Base-by-base conservation (phyloP, 208 protist genomes). In the Crithidia thermophila region DNA sequence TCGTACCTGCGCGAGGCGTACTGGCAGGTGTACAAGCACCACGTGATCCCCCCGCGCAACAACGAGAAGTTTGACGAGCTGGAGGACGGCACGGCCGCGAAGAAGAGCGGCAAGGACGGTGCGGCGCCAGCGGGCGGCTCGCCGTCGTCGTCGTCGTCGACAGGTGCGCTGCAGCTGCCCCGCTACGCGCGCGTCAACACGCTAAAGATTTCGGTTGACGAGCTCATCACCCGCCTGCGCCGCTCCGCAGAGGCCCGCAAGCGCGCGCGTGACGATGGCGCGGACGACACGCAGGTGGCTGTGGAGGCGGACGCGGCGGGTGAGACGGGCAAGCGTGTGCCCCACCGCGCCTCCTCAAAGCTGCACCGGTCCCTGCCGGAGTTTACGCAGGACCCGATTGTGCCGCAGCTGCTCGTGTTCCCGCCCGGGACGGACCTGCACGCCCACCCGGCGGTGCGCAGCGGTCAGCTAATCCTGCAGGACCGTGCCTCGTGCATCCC, bases 401-500 rank as follows among this genome's bases (percentile, higher is more conserved):
- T 94, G 25, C 92, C 92, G 11, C 70, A 77, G 13, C 68, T 97
- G 50, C 76, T 95, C 5, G 87, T 97, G 0, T 95, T 97, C 43
- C 92, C 92, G 5, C 78, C 86, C 1, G 84, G 87, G 55, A 95
- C 92, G 2, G 88, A 95, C 56, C 74, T 97, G 16, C 89, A 95
- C 76, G 88, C 87, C 0, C 88, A 95, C 81, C 85, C 88, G 0
- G 85, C 87, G 13, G 89, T 97, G 36, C 85, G 90, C 10, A 84
- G 84, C 37, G 85, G 88, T 9, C 82, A 95, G 79, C 77, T 97
- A 21, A 79, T 98, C 27, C 70, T 97, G 20, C 94, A 98, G 69
- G 93, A 97, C 61, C 83, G 90, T 33, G 87, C 92, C 31, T 96
- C 89, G n/a, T 98, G 94, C 65, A 81, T 98, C 7, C 94, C 94